These are phyloP conservation scores for Dothistroma septosporum DNA, from an alignment of 2,329 filamentous ascomycete species.

Conservation along the genomic window DNA sequence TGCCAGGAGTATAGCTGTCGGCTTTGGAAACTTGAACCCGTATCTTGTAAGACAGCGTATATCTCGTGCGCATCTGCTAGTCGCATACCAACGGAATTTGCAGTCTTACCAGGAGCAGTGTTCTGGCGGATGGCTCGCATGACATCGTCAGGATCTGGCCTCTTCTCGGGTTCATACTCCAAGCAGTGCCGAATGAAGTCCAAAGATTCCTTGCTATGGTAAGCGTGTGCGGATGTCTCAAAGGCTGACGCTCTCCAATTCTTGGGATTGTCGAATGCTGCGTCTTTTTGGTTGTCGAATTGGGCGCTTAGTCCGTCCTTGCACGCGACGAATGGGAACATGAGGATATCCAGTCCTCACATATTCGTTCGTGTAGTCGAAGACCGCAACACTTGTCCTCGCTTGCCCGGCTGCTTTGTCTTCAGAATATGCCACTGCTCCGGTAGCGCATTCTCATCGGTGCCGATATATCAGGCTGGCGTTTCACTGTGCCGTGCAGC, in stretches of 20 bases:
- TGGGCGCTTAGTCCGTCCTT: background rate
- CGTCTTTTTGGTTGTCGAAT: background rate
- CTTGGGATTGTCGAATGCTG: too few relatives aligned
- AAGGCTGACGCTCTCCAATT: background rate
- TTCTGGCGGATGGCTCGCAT: background rate
- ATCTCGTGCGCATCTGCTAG: background rate
- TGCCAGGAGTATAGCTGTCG: background rate
- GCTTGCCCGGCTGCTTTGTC: background rate
- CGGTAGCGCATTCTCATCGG: background rate
- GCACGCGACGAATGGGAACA: background rate
- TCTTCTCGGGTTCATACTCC: background rate
- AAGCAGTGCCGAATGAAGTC: background rate
- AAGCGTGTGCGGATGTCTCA: background rate
- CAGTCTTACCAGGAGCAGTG: background rate
- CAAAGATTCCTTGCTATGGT: background rate
- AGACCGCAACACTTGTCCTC: background rate
- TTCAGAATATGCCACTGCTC: background rate
- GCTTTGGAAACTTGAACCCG: background rate
- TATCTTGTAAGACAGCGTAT: background rate
- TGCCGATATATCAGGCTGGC: background rate
- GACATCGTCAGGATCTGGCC: background rate
- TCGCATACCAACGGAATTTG: background rate
- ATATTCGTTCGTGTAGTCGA: background rate
- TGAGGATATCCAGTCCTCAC: background rate
- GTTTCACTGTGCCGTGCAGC: background rate